Evolutionary conservation across 1,284 basidiomycete species (phyloP), one percentile per base, ranked within the genome.

Genomic region (Leccinum solheimii): DNA sequence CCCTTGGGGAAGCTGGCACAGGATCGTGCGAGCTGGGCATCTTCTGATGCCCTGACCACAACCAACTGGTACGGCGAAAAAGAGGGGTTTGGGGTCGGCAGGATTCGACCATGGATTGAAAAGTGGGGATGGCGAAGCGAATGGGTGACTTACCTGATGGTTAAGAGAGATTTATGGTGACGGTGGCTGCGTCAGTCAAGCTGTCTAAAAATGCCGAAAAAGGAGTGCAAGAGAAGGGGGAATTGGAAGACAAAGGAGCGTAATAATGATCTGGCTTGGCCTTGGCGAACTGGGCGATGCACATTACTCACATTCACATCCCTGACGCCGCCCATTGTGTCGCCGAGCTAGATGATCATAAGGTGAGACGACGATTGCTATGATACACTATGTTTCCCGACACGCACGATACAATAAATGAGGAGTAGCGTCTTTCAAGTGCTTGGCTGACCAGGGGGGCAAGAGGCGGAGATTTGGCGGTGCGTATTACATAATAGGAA

Each of bases 131-230:
- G n/a, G 57, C 32, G 55, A 19, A 57, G 59, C 64, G 58, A 62
- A 68, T 64, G 51, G 58, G 52, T 59, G 6, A 67, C 70, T 75
- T 71, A 72, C 71, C 74, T 75, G 74, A 66, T 60, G 54, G 30
- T 62, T 62, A 64, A 66, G 65, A 65, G 60, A 65, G 62, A 68
- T 62, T 63, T 69, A 57, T 57, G 58, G 27, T 45, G 50, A 19
- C 9, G n/a, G 71, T 74, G 74, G 74, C 71, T 70, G 68, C 58
- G 68, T 73, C 70, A 61, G 67, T 66, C 59, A 64, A 68, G 51
- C 56, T 54, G 52, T 62, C 74, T 76, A 51, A 62, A 75, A 75
- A 64, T 40, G 64, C 67, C 48, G 63, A 64, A 57, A 62, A 55
- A 19, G n/a, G 38, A 38, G 38, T 16, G 38, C 16, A 34, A 55